phyloP scores from a whole-genome alignment of 2,329 filamentous ascomycete genomes.

The Penicillium sp. region DNA sequence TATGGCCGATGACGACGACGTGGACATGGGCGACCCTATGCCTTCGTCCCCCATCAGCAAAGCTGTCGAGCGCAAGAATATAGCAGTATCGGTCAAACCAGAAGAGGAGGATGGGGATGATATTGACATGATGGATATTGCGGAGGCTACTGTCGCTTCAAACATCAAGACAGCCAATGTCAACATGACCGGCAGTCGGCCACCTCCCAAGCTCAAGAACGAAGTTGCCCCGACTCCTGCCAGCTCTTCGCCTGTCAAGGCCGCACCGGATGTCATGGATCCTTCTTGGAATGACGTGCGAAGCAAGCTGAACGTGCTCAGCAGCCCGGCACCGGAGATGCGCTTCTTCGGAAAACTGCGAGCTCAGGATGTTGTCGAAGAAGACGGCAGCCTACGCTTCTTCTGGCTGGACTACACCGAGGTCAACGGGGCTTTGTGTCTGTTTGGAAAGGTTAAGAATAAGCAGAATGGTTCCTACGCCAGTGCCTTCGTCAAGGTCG shows the following conservation, averaged over 20 bases:
- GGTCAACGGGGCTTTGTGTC: conserved; percentile 80
- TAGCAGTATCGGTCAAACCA: conserved; percentile 50
- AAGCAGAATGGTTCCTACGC: conserved; percentile 73
- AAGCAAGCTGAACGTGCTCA: conserved; percentile 78
- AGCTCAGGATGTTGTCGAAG: conserved; percentile 80
- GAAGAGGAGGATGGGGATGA: conserved; percentile 72
- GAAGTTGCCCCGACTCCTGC: conserved; percentile 63
- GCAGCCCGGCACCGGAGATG: conserved; percentile 62
- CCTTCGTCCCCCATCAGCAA: conserved; percentile 84
- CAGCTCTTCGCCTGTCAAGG: conserved; percentile 69
- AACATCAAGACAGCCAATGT: conserved; percentile 65
- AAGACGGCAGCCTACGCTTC: conserved; percentile 84
- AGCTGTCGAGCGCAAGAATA: conserved; percentile 65
- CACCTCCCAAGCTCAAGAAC: conserved; percentile 70
- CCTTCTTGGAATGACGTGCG: conserved; percentile 86
- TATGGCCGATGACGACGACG: conserved; percentile 63
- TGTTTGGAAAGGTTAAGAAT: conserved; percentile 94
- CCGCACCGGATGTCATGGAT: conserved; percentile 61
- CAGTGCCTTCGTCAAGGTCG: conserved; percentile 92
- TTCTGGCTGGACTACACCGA: conserved; percentile 98
- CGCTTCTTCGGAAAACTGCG: conserved; percentile 71
- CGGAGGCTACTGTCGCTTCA: conserved; percentile 63
- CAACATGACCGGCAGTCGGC: conserved; percentile 78
- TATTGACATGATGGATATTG: conserved; percentile 78
- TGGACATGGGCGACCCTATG: conserved; percentile 79